Percentiles rank a stretch among this genome's conserved stretches.
Conservation (phyloP, 306 rosid species). For the Cucurbita moschata region DNA sequence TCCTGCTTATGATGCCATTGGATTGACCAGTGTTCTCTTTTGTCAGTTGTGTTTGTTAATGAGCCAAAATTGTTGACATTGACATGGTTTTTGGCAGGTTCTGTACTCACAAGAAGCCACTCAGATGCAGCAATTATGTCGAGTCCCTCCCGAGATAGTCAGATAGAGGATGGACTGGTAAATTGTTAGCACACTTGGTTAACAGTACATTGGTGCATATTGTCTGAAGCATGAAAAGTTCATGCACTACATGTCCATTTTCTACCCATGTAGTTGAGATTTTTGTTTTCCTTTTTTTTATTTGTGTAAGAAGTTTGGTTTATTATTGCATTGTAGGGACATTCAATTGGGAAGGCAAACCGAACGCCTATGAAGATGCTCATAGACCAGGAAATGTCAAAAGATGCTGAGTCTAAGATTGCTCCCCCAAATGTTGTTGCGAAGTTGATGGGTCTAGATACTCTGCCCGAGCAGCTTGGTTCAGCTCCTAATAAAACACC, state of each 20-base stretch:
- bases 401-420: constrained; percentile 41
- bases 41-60: background rate
- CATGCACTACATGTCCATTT: background rate
- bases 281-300: constrained; percentile 6
- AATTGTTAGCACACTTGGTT: constrained; percentile 17
- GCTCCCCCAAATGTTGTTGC: constrained; percentile 75
- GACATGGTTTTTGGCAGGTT: constrained; percentile 31
- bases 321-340: constrained; percentile 38
- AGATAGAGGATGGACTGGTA: constrained; percentile 58
- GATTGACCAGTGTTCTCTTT: background rate
- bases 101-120: constrained; percentile 42
- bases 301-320: constrained; percentile 24
- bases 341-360: constrained; percentile 36
- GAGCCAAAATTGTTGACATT: background rate
- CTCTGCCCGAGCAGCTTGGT: constrained; percentile 43
- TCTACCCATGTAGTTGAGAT: background rate
- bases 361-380: constrained; percentile 63
- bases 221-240: background rate
- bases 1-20: background rate
- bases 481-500: constrained; percentile 37
- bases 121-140: constrained; percentile 34
- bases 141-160: constrained; percentile 41
- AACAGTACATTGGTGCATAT: background rate
- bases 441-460: constrained; percentile 88
- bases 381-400: constrained; percentile 71